A percentile compares a stretch with the other conserved stretches of the same genome.
Conservation (phyloP, 257 asterid genomes). For the Nicotiana otophora region DNA sequence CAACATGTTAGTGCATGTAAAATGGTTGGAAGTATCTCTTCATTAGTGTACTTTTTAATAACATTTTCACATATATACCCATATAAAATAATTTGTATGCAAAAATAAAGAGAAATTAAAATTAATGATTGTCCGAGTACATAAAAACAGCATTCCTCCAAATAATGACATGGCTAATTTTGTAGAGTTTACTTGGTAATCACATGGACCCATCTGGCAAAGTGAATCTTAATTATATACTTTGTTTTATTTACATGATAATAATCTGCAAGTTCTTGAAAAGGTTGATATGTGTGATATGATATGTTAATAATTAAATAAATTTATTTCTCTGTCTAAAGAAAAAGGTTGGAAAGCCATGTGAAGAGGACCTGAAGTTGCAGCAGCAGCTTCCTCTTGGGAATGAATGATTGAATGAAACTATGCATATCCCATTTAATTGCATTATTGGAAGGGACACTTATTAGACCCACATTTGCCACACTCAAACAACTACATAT, state of each 20-base stretch:
- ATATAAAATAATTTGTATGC: neutral
- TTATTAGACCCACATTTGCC: slow-evolving; percentile 8
- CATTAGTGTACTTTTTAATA: neutral
- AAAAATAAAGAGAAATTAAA: neutral
- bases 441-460: slow-evolving; percentile 23
- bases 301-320: slow-evolving; percentile 30
- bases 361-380: slow-evolving; percentile 36
- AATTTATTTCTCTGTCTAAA: neutral
- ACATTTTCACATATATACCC: neutral
- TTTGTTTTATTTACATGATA: neutral
- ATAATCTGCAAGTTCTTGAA: slow-evolving; percentile 1
- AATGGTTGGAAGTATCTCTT: slow-evolving; percentile 12
- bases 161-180: slow-evolving; percentile 3
- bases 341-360: slow-evolving; percentile 39
- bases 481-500: neutral
- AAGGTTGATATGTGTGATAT: slow-evolving; percentile 24
- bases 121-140: slow-evolving; percentile 32
- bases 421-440: neutral
- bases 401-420: slow-evolving; percentile 11
- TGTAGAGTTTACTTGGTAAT: slow-evolving; percentile 26
- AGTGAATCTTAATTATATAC: slow-evolving; percentile 20
- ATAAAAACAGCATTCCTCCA: slow-evolving; percentile 23
- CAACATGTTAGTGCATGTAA: slow-evolving; percentile 34
- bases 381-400: slow-evolving; percentile 29
- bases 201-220: slow-evolving; percentile 67